A percentile compares a stretch with the other conserved stretches of the same genome.
Evolutionary conservation across 2,329 filamentous ascomycete species (phyloP).

Genomic region (Cercospora nicotianae): DNA sequence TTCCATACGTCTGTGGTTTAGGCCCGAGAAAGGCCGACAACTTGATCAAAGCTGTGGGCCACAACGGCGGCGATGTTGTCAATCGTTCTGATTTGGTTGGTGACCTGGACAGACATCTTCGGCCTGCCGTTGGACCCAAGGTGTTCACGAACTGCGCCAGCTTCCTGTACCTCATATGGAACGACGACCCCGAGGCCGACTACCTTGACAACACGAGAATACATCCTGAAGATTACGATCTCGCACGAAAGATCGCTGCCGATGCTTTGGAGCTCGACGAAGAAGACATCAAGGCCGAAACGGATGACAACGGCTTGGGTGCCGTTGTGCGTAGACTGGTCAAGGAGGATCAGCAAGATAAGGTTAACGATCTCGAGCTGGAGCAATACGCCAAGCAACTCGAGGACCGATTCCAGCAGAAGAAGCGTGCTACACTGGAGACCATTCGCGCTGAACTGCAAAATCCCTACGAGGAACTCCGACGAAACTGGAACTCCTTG

Average conservation of each 20-base stretch:
- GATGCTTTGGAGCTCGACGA: constrained; percentile 96
- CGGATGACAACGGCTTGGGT: constrained; percentile 82
- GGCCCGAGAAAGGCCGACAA: constrained; percentile 87
- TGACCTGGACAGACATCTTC: constrained; percentile 63
- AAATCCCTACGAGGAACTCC: constrained; percentile 89
- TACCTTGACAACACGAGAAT: constrained; percentile 96
- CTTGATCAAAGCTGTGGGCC: constrained; percentile 84
- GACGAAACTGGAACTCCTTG: constrained; percentile 72
- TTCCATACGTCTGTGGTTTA: constrained; percentile 88
- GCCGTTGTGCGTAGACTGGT: constrained; percentile 95
- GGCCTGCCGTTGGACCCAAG: constrained; percentile 77
- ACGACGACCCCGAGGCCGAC: constrained; percentile 64
- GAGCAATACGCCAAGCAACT: constrained; percentile 97
- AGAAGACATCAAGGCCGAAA: constrained; percentile 94
- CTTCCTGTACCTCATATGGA: constrained; percentile 84
- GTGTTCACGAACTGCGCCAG: constrained; percentile 98
- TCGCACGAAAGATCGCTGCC: constrained; percentile 96
- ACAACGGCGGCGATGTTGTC: constrained; percentile 81
- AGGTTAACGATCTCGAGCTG: constrained; percentile 91
- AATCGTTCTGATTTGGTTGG: constrained; percentile 86
- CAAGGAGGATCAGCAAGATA: constrained; percentile 87
- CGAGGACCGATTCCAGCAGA: constrained; percentile 87
- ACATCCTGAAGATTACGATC: constrained; percentile 96
- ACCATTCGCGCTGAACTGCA: constrained; percentile 93
- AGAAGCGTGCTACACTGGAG: constrained; percentile 92